Percentiles rank a stretch among this genome's conserved stretches.
phyloP scores from a whole-genome alignment of 2,329 filamentous ascomycete species.

The Xylariomycetidae sp. region DNA sequence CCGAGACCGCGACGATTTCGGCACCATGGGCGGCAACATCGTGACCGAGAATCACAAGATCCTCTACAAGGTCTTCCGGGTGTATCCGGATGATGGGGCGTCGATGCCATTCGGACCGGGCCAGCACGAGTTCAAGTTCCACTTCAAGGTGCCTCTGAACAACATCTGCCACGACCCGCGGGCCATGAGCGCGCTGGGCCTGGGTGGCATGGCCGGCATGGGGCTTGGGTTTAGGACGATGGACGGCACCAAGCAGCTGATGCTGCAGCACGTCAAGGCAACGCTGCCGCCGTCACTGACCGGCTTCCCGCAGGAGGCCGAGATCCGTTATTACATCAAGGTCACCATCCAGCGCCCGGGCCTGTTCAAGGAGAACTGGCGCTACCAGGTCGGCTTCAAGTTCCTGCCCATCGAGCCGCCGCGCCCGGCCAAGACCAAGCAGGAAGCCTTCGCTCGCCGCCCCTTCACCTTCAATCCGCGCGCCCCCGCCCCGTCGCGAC shows the following conservation, averaged over 20 bases:
- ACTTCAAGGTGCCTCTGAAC: conserved; percentile 73
- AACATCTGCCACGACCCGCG: conserved; percentile 58
- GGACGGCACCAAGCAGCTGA: conserved; percentile 57
- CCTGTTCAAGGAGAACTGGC: conserved; percentile 85
- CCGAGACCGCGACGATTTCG: conserved; percentile 34
- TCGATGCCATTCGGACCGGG: conserved; percentile 49
- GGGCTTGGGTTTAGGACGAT: conserved; percentile 54
- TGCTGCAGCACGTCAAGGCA: conserved; percentile 67
- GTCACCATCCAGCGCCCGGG: conserved; percentile 87
- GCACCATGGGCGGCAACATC: conserved; percentile 33
- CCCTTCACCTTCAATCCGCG: conserved; percentile 51
- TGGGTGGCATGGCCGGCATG: conserved; percentile 39
- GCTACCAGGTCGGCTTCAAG: conserved; percentile 63
- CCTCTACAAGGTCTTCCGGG: conserved; percentile 64
- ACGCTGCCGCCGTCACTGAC: conserved; percentile 84
- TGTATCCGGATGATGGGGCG: conserved; percentile 58
- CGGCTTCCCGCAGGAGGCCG: conserved; percentile 80
- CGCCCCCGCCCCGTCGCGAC: conserved; percentile 32
- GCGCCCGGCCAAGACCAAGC: conserved; percentile 56
- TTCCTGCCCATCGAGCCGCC: conserved; percentile 93
- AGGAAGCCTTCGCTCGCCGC: conserved; percentile 80
- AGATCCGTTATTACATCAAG: conserved; percentile 92
- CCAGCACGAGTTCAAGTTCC: conserved; percentile 70
- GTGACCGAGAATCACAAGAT: conserved; percentile 63
- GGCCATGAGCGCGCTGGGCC: conserved; percentile 51